Evolutionary conservation across 352 stramenopile genomes (phyloP).

Genomic region (Halophytophthora batemanensis): DNA sequence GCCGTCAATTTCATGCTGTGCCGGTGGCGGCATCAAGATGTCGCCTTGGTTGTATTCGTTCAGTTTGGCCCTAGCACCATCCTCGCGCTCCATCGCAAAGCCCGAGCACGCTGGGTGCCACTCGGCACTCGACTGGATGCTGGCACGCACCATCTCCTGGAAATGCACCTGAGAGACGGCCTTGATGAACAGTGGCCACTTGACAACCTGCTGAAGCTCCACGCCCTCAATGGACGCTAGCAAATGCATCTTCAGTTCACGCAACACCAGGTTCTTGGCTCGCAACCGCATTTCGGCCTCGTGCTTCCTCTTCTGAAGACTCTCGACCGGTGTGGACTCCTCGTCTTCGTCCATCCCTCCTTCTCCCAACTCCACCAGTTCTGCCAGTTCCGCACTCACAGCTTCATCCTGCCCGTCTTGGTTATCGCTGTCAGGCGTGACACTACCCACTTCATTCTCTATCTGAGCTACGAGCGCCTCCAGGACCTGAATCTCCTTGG

Average conservation of each 20-base stretch:
- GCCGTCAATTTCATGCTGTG: conserved; percentile 67
- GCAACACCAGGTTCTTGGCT: conserved; percentile 26
- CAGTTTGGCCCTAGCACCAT: conserved; percentile 19
- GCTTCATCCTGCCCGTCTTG: conserved; percentile 2
- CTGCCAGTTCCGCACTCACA: not conserved
- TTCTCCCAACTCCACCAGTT: conserved; percentile 7
- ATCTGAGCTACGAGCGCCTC: conserved; percentile 41
- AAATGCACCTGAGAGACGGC: conserved; percentile 47
- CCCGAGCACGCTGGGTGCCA: conserved; percentile 50
- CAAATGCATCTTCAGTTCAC: conserved; percentile 46
- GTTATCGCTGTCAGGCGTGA: conserved; percentile 4
- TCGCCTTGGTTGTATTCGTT: conserved; percentile 46
- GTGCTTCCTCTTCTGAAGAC: conserved; percentile 25
- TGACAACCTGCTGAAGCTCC: conserved; percentile 38
- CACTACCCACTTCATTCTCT: conserved; percentile 32
- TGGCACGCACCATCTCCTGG: conserved; percentile 24
- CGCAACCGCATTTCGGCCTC: conserved; percentile 23
- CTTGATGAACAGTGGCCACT: conserved; percentile 60
- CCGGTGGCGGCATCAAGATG: conserved; percentile 44
- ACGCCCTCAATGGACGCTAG: conserved; percentile 57
- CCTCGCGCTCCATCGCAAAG: conserved; percentile 53
- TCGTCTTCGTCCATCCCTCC: conserved; percentile 8
- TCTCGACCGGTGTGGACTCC: conserved; percentile 1
- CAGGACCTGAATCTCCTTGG: conserved; percentile 26
- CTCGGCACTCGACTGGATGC: conserved; percentile 12